Evolutionary conservation across 2,329 filamentous ascomycete genomes (phyloP), one percentile per base, ranked within the genome.

Genomic region (Monascus ruber): DNA sequence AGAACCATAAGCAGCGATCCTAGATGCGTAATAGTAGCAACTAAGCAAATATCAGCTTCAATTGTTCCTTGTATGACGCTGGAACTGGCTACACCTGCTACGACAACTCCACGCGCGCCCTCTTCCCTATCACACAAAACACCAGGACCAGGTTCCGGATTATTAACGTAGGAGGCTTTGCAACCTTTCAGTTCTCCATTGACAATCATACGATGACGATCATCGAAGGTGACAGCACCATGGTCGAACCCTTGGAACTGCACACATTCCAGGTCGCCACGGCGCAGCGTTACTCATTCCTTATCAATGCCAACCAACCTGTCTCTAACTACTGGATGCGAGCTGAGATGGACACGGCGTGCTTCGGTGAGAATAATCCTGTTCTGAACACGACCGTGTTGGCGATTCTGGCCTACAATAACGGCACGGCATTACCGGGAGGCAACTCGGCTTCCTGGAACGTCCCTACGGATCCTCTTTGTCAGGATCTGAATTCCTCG

Each of bases 291-390:
- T 68, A 68, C 48, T 68, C 72, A 39, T 47, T 72, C 5, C 51
- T 73, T 27, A 56, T 72, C 11, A 54, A 54, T 5, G 68, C 68
- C 6, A 52, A 69, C 41, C 56, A 64, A 39, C 39, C 48, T 0
- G 47, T 47, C 7, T 39, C 36, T 7, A 46, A 62, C 50, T 74
- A 71, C 48, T 74, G 69, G 69, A 38, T 53, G 17, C 50, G 51
- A 24, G 50, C 50, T 6, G 44, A 32, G 7, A 31, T 42, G 35
- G 33, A 42, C 17, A 42, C 40, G 4, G 35, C 32, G n/a, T 42
- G 40, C 31, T 42, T 42, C 33, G 27, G 26, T 7, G 27, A 31
- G 11, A 34, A 33, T 7, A 42, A 42, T 10, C 40, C 40, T 5
- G 31, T 42, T 1, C 40, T 42, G 9, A n/a, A 31, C 26, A 34